Evolutionary conservation across 148 eudicot species (phyloP).

Genomic region (Nepenthes mirabilis): DNA sequence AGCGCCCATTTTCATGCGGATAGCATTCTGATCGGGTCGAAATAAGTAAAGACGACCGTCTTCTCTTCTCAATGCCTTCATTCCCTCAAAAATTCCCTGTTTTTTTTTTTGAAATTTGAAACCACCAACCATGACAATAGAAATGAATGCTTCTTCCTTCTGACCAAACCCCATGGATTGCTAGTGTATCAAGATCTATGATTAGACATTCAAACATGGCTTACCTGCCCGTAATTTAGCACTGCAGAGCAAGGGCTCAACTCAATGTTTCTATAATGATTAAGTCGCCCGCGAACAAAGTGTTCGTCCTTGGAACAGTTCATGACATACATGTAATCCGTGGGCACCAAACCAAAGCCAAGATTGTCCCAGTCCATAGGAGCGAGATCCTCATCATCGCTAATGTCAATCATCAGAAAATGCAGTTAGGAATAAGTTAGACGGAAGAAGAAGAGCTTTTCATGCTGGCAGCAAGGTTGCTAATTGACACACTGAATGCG

Average conservation of each 20-base stretch:
- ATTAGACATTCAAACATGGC: constrained; percentile 8
- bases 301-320: constrained; percentile 33
- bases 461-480: too few species aligned
- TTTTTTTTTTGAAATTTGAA: not conserved
- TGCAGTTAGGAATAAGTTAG: too few species aligned
- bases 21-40: constrained; percentile 58
- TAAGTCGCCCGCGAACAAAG: constrained; percentile 42
- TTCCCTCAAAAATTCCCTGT: constrained; percentile 59
- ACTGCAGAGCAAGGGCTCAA: constrained; percentile 67
- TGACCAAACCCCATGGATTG: not conserved
- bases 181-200: not conserved
- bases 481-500: too few species aligned
- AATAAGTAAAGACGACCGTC: constrained; percentile 53
- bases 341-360: constrained; percentile 49
- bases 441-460: too few species aligned
- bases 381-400: constrained; percentile 33
- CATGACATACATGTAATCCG: constrained; percentile 74
- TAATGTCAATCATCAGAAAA: not conserved
- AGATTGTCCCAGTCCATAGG: constrained; percentile 65
- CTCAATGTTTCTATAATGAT: constrained; percentile 48
- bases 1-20: constrained; percentile 59
- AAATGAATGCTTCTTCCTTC: not conserved
- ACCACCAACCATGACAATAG: not conserved
- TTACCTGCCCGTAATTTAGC: constrained; percentile 60
- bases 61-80: constrained; percentile 43